Base-by-base conservation (phyloP, 73 alveolate species). In the Paramecium caudatum region DNA sequence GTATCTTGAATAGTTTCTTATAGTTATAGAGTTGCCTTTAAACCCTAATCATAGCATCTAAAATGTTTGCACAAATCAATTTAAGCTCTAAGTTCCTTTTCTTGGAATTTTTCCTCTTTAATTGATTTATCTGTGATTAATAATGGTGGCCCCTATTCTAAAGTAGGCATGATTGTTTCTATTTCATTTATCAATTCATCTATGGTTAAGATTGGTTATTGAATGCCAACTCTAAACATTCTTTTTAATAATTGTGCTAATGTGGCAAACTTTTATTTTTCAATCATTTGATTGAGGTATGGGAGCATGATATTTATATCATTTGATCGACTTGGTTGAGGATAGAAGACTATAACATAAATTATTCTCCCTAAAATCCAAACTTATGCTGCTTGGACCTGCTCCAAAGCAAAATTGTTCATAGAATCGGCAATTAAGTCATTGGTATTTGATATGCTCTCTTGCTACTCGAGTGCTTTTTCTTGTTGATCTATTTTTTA, bases 281-380 rank as follows among this genome's bases (percentile, higher is more conserved):
- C 88, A 16, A 74, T n/a, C 88, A 74, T 16, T 0, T 74, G 3
- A 41, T 74, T 41, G 7, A 74, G n/a, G 32, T 74, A 21, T 74
- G 88, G 68, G 16, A 41, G 17, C 88, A 74, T 74, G 3, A 74
- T 39, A 27, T 41, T 68, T 2, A 41, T 36, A 15, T 43, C 32
- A 21, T 74, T 74, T 0, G 88, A 8, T 16, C 43, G n/a, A 19
- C 23, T 23, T 1, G 88, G 88, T 13, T 41, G 43, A 8, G 88
- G 88, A 17, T 74, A 39, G 23, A 36, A 74, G 6, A 41, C 32
- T 41, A 45, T 17, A 3, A 74, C 65, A 74, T 74, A 74, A 19
- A 41, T 41, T 12, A 74, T 74, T 45, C 88, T 74, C 36, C 19
- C 88, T 25, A 74, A 17, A 21, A 41, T 39, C 88, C 69, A 74